These are phyloP conservation scores for Mrakiaceae sp. DNA, from an alignment of 1,284 basidiomycete species.

Conservation along the genomic window DNA sequence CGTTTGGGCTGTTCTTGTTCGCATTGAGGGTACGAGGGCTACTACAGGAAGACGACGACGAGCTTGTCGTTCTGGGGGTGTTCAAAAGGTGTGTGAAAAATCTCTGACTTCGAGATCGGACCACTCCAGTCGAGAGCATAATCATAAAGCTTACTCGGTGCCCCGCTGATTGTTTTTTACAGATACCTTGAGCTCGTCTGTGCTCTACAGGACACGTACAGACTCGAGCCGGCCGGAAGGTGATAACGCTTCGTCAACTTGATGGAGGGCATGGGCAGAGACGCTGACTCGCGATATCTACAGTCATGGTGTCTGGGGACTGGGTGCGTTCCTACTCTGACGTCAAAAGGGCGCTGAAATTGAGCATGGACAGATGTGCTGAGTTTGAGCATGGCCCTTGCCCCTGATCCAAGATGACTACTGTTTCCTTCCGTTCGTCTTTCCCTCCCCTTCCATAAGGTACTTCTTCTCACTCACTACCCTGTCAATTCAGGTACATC, in stretches of 20 bases:
- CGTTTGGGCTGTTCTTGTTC: conserved; percentile 70
- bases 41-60: conserved; percentile 26
- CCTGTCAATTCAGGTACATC: conserved; percentile 45
- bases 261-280: no score
- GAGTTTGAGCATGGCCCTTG: no score
- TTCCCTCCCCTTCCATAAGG: neutral
- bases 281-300: no score
- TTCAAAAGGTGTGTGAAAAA: conserved; percentile 29
- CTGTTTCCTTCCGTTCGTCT: conserved; percentile 54
- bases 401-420: conserved; percentile 56
- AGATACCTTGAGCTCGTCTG: conserved; percentile 73
- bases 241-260: no score
- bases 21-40: conserved; percentile 34
- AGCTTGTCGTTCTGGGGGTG: conserved; percentile 34
- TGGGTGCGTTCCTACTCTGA: conserved; percentile 29
- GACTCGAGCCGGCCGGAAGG: conserved; percentile 83
- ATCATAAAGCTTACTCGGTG: neutral
- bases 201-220: conserved; percentile 78
- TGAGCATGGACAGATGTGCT: no score
- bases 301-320: conserved; percentile 90
- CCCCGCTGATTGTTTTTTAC: no score
- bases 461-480: neutral
- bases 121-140: neutral
- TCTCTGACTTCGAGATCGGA: neutral
- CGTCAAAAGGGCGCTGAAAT: no score